Evolutionary conservation across 1,284 basidiomycete species (phyloP), one percentile per base, ranked within the genome.

Genomic region (Cutaneotrichosporon spelunceum): DNA sequence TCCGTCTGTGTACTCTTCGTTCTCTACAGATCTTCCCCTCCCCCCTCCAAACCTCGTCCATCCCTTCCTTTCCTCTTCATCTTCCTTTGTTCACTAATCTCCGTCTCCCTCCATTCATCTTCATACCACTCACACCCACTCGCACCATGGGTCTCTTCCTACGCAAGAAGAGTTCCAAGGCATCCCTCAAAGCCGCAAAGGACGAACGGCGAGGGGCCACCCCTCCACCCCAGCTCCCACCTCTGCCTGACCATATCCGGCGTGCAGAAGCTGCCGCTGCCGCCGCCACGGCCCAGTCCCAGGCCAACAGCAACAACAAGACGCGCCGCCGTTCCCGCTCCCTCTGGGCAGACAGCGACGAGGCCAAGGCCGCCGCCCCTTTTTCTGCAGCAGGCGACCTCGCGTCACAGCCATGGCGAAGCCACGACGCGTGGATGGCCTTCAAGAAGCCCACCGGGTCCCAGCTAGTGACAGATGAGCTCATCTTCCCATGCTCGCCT

Each of bases 351-450:
- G 45, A 42, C 7, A 47, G 54, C 27, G 57, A 59, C 42, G 57
- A 63, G 57, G 61, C 57, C 14, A 55, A 50, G 30, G 48, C 58
- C 2, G 44, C 30, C 8, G 39, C 24, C 8, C 27, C 24, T 26
- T 19, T 24, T 13, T 27, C 36, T 14, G 11, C 39, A 11, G 39
- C 53, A 5, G 52, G 53, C 54, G 44, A 27, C 39, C 29, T 45
- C 36, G 44, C 55, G 7, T 55, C 67, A n/a, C 72, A 75, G 62
- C 73, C 73, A 19, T 75, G 72, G 73, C 57, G 73, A 36, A 68
- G 65, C 13, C 64, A 68, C 16, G 72, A 72, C 24, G 67, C 68
- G 2, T 75, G 73, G 73, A 53, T 60, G 6, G 72, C 71, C 0
- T 63, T 73, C 2, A 69, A 75, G 47, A 39, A 36, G 23, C 57